Base-by-base conservation (phyloP, 257 asterid genomes). In the Orobanche coerulescens region DNA sequence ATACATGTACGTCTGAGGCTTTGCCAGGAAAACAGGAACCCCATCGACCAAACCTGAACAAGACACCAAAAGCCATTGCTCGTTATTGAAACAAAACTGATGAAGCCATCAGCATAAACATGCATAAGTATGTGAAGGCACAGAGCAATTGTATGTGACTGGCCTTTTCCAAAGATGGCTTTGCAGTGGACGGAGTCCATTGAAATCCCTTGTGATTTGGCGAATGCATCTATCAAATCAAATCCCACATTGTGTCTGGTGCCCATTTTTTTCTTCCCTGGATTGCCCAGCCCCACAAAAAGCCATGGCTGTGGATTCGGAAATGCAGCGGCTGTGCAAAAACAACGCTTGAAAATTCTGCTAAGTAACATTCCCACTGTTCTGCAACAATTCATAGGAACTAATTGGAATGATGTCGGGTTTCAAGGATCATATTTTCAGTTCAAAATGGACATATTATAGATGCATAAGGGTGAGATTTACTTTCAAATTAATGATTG, bases 1-100 rank as follows among this genome's bases (percentile, higher is more conserved):
- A 71, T 92, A 88, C 98, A 92, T 88, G 74, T 73, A 86, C 4
- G 96, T 88, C 64, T 88, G 98, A 24, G 98, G 98, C 77, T 92
- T 92, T 16, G 95, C 95, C 77, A 92, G 71, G 67, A 92, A 78
- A 62, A 92, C 84, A 2, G 95, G 96, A 77, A 76, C 70, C 16
- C 74, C 94, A 55, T 76, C 68, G 42, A 86, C 80, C 51, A 86
- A 73, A 65, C 95, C 98, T 92, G 87, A 64, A 51, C 57, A 53
- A 51, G 57, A 30, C 30, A 65, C 9, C 51, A 58, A 52, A 57
- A 54, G 9, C 33, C 46, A 33, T 25, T 11, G 30, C 30, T 52
- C 28, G 16, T 47, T 22, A 22, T 15, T 20, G 11, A 60, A 71
- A 58, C 58, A 30, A 42, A n/a, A 68, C 14, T 33, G 18, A 51